Base-by-base conservation (phyloP, 1,139 yeast species). In the Candida sojae region DNA sequence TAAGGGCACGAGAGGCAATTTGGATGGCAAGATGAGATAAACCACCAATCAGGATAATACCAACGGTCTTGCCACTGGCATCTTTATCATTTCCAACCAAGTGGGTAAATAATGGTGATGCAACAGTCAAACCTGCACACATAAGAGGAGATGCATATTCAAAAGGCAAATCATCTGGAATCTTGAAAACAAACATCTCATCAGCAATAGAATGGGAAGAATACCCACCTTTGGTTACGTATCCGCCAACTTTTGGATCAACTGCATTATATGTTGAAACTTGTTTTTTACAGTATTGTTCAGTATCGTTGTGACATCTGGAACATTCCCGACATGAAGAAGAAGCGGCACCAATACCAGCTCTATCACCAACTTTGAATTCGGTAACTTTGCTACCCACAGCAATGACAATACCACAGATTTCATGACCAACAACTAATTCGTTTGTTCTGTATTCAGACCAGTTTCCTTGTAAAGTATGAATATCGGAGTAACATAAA, bases 111-210 rank as follows among this genome's bases (percentile, higher is more conserved):
- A 84, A 62, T 39, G 89, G 89, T 5, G 83, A 71, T 65, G 69
- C 83, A 1, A 79, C 82, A 21, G 89, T 84, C 57, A 82, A 69
- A 49, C 89, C 89, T 39, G 84, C 88, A 68, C 89, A 84, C 70
- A 84, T 67, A 60, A 84, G 71, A 26, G 88, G 88, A 13, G 86
- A 87, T 35, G 83, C 88, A 45, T 67, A 63, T 46, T 67, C 71
- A 26, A 76, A 63, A 21, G 69, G 64, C 51, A 82, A 60, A 23
- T 50, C 63, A n/a, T 82, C 84, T 23, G 89, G 89, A 49, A 84
- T 77, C 26, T 76, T 74, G 64, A 83, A 77, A 6, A 71, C 82
- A 58, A 79, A 80, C 48, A 72, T 67, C 56, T 80, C 82, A 58
- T 77, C 69, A 40, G 79, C 83, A 51, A 83, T 73, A 39, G 80